These are phyloP conservation scores for Neophaeococcomyces mojaviensis DNA, from an alignment of 2,329 filamentous ascomycete genomes.

Conservation along the genomic window DNA sequence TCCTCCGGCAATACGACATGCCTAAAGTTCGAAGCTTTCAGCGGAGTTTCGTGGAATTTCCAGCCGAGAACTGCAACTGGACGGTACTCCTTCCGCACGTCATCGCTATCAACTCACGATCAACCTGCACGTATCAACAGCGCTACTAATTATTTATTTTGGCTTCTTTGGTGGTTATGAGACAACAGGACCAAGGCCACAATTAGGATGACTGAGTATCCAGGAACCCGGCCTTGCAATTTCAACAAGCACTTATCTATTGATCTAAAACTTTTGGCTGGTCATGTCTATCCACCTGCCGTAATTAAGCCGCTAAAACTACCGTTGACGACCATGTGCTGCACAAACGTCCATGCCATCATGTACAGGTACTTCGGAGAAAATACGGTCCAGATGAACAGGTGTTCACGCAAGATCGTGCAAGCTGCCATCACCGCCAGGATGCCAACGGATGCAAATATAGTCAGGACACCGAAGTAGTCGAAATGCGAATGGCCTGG, in stretches of 20 bases:
- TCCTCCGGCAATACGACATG: too few relatives aligned
- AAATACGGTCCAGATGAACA: conserved; percentile 99
- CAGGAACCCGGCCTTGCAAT: background rate
- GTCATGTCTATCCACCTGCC: conserved; percentile 1
- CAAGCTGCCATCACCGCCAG: conserved; percentile 82
- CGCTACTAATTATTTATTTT: too few relatives aligned
- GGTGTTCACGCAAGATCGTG: conserved; percentile 70
- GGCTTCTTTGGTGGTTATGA: too few relatives aligned
- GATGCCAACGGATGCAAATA: conserved; percentile 58
- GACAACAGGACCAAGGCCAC: too few relatives aligned
- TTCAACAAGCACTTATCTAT: conserved; percentile 1
- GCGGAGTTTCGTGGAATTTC: too few relatives aligned
- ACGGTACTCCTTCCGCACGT: too few relatives aligned
- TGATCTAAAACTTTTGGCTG: background rate
- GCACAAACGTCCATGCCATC: conserved; percentile 76
- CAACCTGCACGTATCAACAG: too few relatives aligned
- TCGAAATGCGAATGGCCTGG: background rate
- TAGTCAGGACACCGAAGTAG: conserved; percentile 2
- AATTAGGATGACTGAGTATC: too few relatives aligned
- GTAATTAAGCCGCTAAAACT: conserved; percentile 6
- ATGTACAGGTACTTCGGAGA: conserved; percentile 93
- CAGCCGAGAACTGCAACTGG: too few relatives aligned
- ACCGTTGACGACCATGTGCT: conserved; percentile 70
- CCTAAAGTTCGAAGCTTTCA: too few relatives aligned
- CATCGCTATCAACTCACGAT: too few relatives aligned